Evolutionary conservation across 805 yeast genomes (phyloP).

Genomic region (Starmera amethionina): DNA sequence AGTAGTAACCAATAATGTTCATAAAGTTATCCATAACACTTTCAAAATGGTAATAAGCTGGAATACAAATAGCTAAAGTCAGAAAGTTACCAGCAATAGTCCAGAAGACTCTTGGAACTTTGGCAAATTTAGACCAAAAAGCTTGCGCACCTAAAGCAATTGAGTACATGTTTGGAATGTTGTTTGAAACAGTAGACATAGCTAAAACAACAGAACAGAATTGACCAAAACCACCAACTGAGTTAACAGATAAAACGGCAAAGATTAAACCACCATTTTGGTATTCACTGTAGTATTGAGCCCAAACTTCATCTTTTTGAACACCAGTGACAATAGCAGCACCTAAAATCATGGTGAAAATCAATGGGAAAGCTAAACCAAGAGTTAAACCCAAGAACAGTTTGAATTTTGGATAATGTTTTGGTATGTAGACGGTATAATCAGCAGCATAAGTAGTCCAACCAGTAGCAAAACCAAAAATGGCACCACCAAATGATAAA

Average conservation of each 20-base stretch:
- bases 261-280: constrained; percentile 78
- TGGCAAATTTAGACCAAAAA: constrained; percentile 62
- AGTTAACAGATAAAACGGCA: constrained; percentile 66
- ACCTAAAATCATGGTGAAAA: constrained; percentile 71
- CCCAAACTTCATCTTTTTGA: constrained; percentile 34
- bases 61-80: constrained; percentile 80
- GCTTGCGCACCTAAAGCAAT: constrained; percentile 82
- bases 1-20: constrained; percentile 87
- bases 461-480: constrained; percentile 87
- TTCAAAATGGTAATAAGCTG: constrained; percentile 71
- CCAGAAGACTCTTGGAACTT: constrained; percentile 80
- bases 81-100: constrained; percentile 64
- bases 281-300: constrained; percentile 37
- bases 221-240: constrained; percentile 82
- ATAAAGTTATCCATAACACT: constrained; percentile 75
- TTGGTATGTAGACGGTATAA: constrained; percentile 81
- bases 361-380: constrained; percentile 61
- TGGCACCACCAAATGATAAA: constrained; percentile 71
- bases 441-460: constrained; percentile 93
- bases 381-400: constrained; percentile 53
- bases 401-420: constrained; percentile 44
- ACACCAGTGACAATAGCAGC: constrained; percentile 78
- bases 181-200: constrained; percentile 81
- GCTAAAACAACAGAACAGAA: constrained; percentile 82
- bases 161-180: constrained; percentile 91